Evolutionary conservation across 345 rosid species (phyloP).

Genomic region (Eucalyptus sp.): DNA sequence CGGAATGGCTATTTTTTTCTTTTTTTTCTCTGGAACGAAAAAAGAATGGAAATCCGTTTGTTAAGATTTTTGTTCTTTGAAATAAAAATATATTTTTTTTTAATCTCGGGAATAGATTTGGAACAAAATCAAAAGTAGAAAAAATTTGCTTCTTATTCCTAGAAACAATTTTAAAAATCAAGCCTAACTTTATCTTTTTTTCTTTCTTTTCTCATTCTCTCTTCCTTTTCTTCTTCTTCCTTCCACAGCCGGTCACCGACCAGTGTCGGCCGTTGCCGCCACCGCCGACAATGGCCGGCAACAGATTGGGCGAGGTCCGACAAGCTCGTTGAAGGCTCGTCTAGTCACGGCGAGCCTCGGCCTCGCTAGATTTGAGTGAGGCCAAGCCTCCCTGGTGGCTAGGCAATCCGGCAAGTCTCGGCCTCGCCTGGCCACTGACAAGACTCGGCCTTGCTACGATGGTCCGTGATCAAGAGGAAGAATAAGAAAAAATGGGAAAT

Average conservation of each 20-base stretch:
- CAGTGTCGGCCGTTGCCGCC: rapidly evolving
- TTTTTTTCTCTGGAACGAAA: rapidly evolving
- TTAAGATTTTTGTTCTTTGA: rapidly evolving
- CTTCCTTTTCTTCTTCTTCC: too few relatives aligned
- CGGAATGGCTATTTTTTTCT: rapidly evolving
- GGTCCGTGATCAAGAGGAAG: rapidly evolving
- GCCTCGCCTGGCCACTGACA: rapidly evolving
- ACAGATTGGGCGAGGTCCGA: rapidly evolving
- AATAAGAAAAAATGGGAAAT: too few relatives aligned
- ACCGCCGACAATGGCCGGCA: rapidly evolving
- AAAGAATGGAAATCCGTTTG: rapidly evolving
- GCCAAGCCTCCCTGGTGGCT: rapidly evolving
- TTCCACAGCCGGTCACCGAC: rapidly evolving
- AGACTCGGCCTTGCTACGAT: rapidly evolving
- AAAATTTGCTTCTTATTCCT: rapidly evolving
- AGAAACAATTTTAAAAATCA: too few relatives aligned
- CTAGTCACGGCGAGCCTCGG: rapidly evolving
- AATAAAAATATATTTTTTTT: too few relatives aligned
- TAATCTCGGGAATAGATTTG: rapidly evolving
- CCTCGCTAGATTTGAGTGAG: too few relatives aligned
- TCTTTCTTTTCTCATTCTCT: too few relatives aligned
- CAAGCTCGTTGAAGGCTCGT: rapidly evolving
- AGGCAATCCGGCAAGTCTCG: rapidly evolving
- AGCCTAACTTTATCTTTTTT: too few relatives aligned
- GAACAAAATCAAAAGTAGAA: rapidly evolving